phyloP scores from a whole-genome alignment of 331 rosid genomes.

The Malus hybrid region DNA sequence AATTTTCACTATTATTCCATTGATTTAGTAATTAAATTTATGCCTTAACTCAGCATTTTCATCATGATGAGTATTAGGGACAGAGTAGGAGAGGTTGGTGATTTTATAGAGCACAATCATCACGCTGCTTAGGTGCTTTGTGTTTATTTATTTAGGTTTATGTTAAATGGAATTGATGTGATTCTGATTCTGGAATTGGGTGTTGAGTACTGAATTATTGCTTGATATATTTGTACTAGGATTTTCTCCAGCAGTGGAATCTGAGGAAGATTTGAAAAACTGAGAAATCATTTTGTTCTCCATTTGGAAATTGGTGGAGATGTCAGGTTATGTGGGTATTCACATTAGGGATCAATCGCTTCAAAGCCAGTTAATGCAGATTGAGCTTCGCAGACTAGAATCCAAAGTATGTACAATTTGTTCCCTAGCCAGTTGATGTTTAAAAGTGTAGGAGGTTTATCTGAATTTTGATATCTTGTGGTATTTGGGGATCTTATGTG shows the following conservation, averaged over 20 bases:
- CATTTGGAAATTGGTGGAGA: constrained; percentile 29
- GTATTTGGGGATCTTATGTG: background rate
- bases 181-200: constrained; percentile 8
- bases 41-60: background rate
- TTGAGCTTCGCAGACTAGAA: constrained; percentile 79
- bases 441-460: background rate
- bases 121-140: constrained; percentile 12
- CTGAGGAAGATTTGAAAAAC: constrained; percentile 3
- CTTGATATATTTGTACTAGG: background rate
- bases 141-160: constrained; percentile 11
- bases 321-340: constrained; percentile 40
- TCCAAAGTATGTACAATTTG: constrained; percentile 50
- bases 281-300: constrained; percentile 2
- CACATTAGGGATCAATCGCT: constrained; percentile 69
- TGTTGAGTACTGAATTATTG: background rate
- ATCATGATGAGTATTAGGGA: constrained; percentile 6
- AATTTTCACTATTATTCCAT: background rate
- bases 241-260: constrained; percentile 8
- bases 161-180: constrained; percentile 13
- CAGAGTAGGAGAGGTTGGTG: constrained; percentile 25
- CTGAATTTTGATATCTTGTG: background rate
- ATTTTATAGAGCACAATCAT: constrained; percentile 14
- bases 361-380: constrained; percentile 88
- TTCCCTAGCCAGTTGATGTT: background rate
- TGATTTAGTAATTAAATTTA: background rate